Evolutionary conservation across 1,284 basidiomycete genomes (phyloP).

Genomic region (Puccinia horiana): DNA sequence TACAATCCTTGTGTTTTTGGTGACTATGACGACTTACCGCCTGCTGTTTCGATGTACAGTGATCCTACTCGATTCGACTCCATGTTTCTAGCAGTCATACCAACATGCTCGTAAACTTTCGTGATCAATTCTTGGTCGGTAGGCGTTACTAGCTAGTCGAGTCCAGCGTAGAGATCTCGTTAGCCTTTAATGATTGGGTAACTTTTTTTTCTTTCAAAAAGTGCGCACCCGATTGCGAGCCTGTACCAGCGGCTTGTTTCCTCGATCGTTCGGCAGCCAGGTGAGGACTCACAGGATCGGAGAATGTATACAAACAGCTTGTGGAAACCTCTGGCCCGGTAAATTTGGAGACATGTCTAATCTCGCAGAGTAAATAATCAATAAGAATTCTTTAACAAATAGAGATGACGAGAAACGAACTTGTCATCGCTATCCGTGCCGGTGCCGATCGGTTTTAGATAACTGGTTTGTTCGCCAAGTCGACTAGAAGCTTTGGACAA

Average conservation of each 20-base stretch:
- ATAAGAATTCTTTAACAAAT: background rate
- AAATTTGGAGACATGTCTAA: conserved; percentile 72
- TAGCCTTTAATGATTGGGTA: conserved; percentile 52
- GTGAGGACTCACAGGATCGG: conserved; percentile 90
- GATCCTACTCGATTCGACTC: conserved; percentile 61
- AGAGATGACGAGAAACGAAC: conserved; percentile 67
- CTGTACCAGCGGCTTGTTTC: conserved; percentile 56
- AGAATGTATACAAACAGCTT: conserved; percentile 77
- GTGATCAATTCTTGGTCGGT: conserved; percentile 69
- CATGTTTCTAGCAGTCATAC: conserved; percentile 64
- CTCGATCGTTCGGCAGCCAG: conserved; percentile 69
- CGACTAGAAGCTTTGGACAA: conserved; percentile 70
- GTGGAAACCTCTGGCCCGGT: conserved; percentile 65
- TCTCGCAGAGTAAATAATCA: no score
- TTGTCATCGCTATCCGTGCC: conserved; percentile 72
- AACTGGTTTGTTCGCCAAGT: conserved; percentile 65
- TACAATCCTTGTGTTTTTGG: conserved; percentile 12
- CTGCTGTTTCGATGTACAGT: conserved; percentile 90
- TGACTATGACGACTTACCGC: conserved; percentile 68
- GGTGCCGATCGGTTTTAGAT: conserved; percentile 88
- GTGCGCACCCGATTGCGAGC: conserved; percentile 60
- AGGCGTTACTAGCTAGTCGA: conserved; percentile 53
- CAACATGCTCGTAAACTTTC: conserved; percentile 67
- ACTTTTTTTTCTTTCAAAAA: conserved; percentile 31
- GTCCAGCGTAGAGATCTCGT: background rate